Evolutionary conservation across 805 yeast species (phyloP).

Genomic region (Ogataea chonburiensis): DNA sequence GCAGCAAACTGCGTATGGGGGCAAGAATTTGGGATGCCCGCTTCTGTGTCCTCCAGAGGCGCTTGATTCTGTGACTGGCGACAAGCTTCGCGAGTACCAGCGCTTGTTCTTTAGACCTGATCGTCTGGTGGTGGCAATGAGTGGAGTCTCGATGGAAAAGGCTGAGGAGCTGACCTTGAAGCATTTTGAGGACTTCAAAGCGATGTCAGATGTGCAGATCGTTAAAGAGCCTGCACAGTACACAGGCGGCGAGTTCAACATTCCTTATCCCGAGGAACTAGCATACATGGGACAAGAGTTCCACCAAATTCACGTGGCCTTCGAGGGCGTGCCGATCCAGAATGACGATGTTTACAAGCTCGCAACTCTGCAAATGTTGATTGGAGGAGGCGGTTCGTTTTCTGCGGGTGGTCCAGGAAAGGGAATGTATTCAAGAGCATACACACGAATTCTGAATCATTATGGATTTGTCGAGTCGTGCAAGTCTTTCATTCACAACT

Average conservation of each 20-base stretch:
- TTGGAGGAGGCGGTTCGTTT: slow-evolving; percentile 97
- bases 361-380: slow-evolving; percentile 82
- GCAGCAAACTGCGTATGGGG: slow-evolving; percentile 75
- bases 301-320: slow-evolving; percentile 81
- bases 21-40: slow-evolving; percentile 81
- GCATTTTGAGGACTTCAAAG: slow-evolving; percentile 62
- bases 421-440: slow-evolving; percentile 95
- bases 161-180: slow-evolving; percentile 65
- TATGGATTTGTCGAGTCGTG: slow-evolving; percentile 90
- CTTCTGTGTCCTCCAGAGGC: slow-evolving; percentile 75
- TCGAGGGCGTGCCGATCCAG: slow-evolving; percentile 80
- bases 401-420: slow-evolving; percentile 99
- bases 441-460: slow-evolving; percentile 86
- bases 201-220: slow-evolving; percentile 22
- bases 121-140: slow-evolving; percentile 79
- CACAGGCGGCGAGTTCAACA: slow-evolving; percentile 57
- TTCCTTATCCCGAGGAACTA: slow-evolving; percentile 52
- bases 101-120: slow-evolving; percentile 71
- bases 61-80: slow-evolving; percentile 52
- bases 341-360: slow-evolving; percentile 87
- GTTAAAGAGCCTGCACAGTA: slow-evolving; percentile 45
- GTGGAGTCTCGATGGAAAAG: slow-evolving; percentile 71
- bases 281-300: slow-evolving; percentile 72
- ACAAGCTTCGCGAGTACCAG: slow-evolving; percentile 58
- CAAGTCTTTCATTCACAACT: slow-evolving; percentile 83